phyloP scores from a whole-genome alignment of 768 basidiomycete species.

The Crucibulum laeve region DNA sequence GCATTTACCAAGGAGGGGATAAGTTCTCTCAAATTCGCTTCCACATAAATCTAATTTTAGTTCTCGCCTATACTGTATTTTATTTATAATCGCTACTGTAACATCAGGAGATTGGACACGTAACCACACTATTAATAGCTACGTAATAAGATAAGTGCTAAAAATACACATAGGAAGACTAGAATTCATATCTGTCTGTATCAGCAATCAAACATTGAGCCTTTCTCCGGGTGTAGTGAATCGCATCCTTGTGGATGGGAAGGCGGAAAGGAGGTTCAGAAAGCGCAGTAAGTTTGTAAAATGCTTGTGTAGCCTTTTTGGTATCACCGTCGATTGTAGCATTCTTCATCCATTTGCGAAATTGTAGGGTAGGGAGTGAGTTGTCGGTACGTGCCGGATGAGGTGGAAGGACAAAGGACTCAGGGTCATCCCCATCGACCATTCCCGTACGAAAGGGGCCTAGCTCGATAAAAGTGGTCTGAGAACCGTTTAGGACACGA shows the following conservation, averaged over 20 bases:
- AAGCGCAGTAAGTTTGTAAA: not conserved
- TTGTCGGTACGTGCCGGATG: not conserved
- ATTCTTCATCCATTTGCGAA: not conserved
- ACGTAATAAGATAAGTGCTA: not conserved
- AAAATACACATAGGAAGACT: not conserved
- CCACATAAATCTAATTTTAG: no score
- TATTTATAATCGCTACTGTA: no score
- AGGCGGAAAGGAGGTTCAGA: not conserved
- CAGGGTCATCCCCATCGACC: not conserved
- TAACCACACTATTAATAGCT: no score
- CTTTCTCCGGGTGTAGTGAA: not conserved
- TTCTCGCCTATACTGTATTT: no score
- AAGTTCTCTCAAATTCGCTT: no score
- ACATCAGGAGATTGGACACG: no score
- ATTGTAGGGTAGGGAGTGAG: not conserved
- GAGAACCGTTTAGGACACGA: not conserved
- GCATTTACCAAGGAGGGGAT: no score
- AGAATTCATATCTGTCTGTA: no score
- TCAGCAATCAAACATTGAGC: not conserved
- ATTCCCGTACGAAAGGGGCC: slow-evolving; percentile 8
- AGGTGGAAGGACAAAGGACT: not conserved
- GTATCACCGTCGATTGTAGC: not conserved
- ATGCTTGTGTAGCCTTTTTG: not conserved
- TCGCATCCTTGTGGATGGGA: not conserved
- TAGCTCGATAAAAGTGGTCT: slow-evolving; percentile 5